Percentiles rank a stretch among this genome's conserved stretches.
phyloP scores from a whole-genome alignment of 1,139 yeast species.

The Nakaseomyces bracarensis region DNA sequence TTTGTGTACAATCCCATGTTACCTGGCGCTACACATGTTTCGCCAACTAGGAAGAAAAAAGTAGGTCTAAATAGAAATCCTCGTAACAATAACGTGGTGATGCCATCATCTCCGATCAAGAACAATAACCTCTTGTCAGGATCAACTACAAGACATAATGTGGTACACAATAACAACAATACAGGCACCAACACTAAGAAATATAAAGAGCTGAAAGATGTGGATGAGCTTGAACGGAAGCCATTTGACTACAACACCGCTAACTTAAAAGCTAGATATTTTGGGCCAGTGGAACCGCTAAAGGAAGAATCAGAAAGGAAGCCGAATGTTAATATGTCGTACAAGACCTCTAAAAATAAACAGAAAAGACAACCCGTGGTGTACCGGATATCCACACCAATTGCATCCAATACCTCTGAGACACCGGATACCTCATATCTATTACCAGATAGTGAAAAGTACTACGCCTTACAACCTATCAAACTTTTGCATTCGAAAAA shows the following conservation, averaged over 20 bases:
- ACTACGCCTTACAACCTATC: constrained; percentile 3
- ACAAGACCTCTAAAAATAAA: constrained; percentile 1
- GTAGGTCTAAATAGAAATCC: constrained; percentile 5
- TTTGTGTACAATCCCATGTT: neutral
- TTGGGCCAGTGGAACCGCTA: neutral
- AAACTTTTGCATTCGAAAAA: neutral
- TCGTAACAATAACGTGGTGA: constrained; percentile 1
- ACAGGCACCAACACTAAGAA: constrained; percentile 1
- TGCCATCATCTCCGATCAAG: constrained; percentile 6
- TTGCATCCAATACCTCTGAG: too few species aligned
- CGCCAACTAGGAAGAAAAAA: constrained; percentile 5
- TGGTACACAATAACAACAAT: too few species aligned
- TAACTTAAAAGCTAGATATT: neutral
- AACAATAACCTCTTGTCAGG: constrained; percentile 3
- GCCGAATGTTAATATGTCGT: constrained; percentile 1
- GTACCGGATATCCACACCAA: constrained; percentile 3
- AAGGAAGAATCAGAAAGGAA: neutral
- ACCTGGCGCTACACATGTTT: neutral
- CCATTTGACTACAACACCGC: neutral
- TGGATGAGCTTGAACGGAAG: neutral
- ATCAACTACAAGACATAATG: neutral
- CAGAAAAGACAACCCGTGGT: constrained; percentile 5
- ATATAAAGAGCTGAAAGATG: constrained; percentile 1
- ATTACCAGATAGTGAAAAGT: neutral
- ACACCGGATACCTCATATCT: neutral